These are phyloP conservation scores for Glycyrrhiza uralensis DNA, from an alignment of 306 rosid genomes.

Conservation along the genomic window DNA sequence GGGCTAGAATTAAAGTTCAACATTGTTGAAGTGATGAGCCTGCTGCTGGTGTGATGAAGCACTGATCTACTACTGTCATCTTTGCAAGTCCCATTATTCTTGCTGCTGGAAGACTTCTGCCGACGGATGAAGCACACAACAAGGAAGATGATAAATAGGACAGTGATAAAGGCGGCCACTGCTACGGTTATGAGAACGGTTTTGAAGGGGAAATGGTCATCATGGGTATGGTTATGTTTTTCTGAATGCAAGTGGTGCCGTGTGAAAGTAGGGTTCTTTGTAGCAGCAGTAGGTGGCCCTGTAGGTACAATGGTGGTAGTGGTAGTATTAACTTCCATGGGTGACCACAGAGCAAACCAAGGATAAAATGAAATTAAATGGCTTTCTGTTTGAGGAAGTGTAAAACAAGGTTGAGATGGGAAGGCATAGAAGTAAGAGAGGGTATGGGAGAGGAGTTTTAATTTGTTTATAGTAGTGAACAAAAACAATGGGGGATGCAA, in stretches of 20 bases:
- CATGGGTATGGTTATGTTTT: conserved; percentile 34
- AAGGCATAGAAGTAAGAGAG: conserved; percentile 23
- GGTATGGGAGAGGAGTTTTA: conserved; percentile 18
- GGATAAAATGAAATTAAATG: background rate
- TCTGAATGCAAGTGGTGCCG: conserved; percentile 33
- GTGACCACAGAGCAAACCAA: conserved; percentile 41
- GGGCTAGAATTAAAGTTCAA: conserved; percentile 62
- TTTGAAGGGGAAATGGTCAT: conserved; percentile 48
- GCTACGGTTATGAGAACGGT: conserved; percentile 45
- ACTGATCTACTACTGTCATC: conserved; percentile 25
- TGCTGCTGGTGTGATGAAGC: conserved; percentile 45
- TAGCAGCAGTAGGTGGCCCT: conserved; percentile 27
- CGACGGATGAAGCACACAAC: conserved; percentile 56
- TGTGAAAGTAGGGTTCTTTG: conserved; percentile 32
- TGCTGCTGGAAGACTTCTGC: conserved; percentile 44
- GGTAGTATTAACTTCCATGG: conserved; percentile 65
- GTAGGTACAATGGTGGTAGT: conserved; percentile 26
- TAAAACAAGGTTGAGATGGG: conserved; percentile 9
- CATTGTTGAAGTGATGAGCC: conserved; percentile 54
- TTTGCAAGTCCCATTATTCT: conserved; percentile 33
- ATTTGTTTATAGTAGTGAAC: conserved; percentile 2
- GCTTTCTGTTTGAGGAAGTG: conserved; percentile 4
- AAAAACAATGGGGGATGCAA: conserved; percentile 24
- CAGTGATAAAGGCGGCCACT: conserved; percentile 28
- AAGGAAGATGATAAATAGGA: conserved; percentile 46